Evolutionary conservation across 148 eudicot species (phyloP).

Genomic region (Chenopodium album): DNA sequence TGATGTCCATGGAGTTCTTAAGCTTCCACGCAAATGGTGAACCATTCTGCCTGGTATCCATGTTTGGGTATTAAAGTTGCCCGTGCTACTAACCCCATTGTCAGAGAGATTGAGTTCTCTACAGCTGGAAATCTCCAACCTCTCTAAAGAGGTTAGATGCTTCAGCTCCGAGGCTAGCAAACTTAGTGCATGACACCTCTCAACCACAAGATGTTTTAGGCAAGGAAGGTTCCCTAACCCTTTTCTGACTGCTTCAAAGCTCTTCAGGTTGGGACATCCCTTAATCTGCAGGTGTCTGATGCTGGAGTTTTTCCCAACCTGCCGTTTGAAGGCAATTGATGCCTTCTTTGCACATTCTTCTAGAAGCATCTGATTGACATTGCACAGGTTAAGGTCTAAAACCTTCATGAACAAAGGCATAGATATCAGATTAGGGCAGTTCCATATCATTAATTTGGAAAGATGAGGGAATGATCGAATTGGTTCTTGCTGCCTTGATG

Average conservation of each 20-base stretch:
- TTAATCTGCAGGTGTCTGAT: constrained; percentile 23
- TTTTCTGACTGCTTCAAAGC: constrained; percentile 12
- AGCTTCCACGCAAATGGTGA: background rate
- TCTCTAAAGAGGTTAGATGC: constrained; percentile 16
- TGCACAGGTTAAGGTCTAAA: constrained; percentile 18
- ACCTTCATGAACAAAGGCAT: constrained; percentile 23
- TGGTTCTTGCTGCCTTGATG: background rate
- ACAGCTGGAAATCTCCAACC: constrained; percentile 28
- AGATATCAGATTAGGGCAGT: constrained; percentile 28
- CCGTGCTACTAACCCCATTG: background rate
- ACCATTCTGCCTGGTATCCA: background rate
- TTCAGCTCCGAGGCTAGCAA: constrained; percentile 12
- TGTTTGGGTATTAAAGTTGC: background rate
- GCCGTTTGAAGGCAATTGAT: background rate
- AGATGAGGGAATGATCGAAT: constrained; percentile 19
- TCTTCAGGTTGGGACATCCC: constrained; percentile 18
- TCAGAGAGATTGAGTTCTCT: constrained; percentile 22
- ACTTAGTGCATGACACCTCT: constrained; percentile 17
- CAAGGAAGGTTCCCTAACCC: constrained; percentile 19
- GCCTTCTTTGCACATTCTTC: constrained; percentile 16
- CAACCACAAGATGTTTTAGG: constrained; percentile 21
- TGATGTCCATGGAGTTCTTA: background rate
- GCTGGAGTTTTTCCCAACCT: background rate
- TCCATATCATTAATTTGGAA: constrained; percentile 30
- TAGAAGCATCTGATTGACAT: constrained; percentile 27